Evolutionary conservation across 306 rosid genomes (phyloP), one percentile per base, ranked within the genome.

Genomic region (Senna tora): DNA sequence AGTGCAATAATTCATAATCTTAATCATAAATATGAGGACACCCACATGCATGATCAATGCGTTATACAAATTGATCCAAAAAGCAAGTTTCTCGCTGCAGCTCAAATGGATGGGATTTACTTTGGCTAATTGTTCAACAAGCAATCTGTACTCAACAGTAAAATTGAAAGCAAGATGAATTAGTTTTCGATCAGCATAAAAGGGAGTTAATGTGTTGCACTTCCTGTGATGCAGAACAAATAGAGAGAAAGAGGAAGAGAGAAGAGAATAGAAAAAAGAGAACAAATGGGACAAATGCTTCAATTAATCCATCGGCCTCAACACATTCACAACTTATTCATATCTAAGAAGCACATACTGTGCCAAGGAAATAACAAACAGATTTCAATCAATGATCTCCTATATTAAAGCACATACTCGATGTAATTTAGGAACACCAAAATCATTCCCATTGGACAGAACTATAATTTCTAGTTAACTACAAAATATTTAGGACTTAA

Each of bases 11-110:
- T 21, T 49, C 65, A 34, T 60, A 20, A 42, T 56, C 19, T 45
- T 30, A 12, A 17, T 36, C 22, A 66, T 20, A 1, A 20, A 61
- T 58, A 74, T 34, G 10, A 38, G 75, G 75, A 5, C 56, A 72
- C 89, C 68, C 74, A 89, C 96, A 70, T 89, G 96, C 96, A 89
- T 89, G 69, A 89, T 83, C 68, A 89, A 85, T 19, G 96, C 85
- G 74, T 89, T 89, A 72, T 89, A 89, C 59, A 87, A 79, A 81
- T 89, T 89, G 60, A 89, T 87, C 96, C 96, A 89, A 77, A 89
- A 89, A 47, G 96, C 90, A 41, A 89, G 85, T 85, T 82, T 83
- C 82, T 89, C 90, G 11, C 80, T 67, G 78, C 80, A 67, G 81
- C 73, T 84, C 81, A 89, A 74, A 75, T 79, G 88, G 74, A 83